A percentile compares a stretch with the other conserved stretches of the same genome.
phyloP scores from a whole-genome alignment of 805 yeast species.

The Yamadazyma sp. region DNA sequence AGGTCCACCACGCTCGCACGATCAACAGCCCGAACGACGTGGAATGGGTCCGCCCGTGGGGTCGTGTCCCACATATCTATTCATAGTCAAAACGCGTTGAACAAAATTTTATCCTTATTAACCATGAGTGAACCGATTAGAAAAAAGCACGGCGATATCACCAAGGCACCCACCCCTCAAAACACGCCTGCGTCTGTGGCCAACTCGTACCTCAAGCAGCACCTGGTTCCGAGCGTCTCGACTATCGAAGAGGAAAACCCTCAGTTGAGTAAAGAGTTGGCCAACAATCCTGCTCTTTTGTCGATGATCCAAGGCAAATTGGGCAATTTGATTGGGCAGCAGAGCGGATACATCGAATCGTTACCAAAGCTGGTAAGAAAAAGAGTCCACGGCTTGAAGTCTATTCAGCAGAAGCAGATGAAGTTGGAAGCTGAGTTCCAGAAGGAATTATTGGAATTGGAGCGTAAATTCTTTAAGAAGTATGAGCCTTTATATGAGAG shows the following conservation, averaged over 20 bases:
- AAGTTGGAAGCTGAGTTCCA: slow-evolving; percentile 89
- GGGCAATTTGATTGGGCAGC: slow-evolving; percentile 79
- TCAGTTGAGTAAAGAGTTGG: slow-evolving; percentile 47
- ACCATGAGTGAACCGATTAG: slow-evolving; percentile 86
- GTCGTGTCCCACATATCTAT: not conserved
- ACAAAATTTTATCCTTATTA: slow-evolving; percentile 10
- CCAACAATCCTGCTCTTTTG: slow-evolving; percentile 78
- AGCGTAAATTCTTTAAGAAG: slow-evolving; percentile 69
- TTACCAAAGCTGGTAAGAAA: slow-evolving; percentile 72
- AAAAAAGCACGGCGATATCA: slow-evolving; percentile 65
- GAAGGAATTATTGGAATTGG: slow-evolving; percentile 81
- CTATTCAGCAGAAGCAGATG: slow-evolving; percentile 76
- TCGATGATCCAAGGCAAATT: slow-evolving; percentile 89
- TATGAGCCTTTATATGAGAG: slow-evolving; percentile 75
- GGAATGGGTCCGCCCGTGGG: not conserved
- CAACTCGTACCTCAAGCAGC: slow-evolving; percentile 65
- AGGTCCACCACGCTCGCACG: too few relatives aligned
- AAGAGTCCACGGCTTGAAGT: slow-evolving; percentile 79
- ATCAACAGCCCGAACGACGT: too few relatives aligned
- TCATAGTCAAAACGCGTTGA: slow-evolving; percentile 5
- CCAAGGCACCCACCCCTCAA: slow-evolving; percentile 97
- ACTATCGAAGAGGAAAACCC: slow-evolving; percentile 68
- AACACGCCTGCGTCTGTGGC: slow-evolving; percentile 93
- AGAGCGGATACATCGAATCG: slow-evolving; percentile 79
- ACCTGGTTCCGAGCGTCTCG: slow-evolving; percentile 53